phyloP scores from a whole-genome alignment of 495 filamentous ascomycete species.

The Tuber borchii region DNA sequence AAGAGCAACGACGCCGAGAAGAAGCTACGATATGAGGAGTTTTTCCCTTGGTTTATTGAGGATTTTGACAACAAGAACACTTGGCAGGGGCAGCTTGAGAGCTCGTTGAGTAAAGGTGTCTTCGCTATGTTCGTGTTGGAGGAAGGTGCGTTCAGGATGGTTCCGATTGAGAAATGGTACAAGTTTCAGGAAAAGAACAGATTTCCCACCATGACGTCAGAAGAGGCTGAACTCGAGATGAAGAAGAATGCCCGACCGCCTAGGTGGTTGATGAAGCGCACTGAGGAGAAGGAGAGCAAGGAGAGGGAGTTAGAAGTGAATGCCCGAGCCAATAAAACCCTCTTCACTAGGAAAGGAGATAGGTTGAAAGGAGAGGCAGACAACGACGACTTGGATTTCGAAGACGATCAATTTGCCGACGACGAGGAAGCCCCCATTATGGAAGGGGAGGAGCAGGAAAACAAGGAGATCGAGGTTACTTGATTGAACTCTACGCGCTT shows the following conservation, averaged over 20 bases:
- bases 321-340: slow-evolving; percentile 30
- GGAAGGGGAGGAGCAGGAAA: slow-evolving; percentile 73
- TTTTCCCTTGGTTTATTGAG: slow-evolving; percentile 90
- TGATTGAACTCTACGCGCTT: slow-evolving; percentile 3
- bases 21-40: slow-evolving; percentile 88
- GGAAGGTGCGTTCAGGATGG: slow-evolving; percentile 65
- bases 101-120: slow-evolving; percentile 66
- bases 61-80: slow-evolving; percentile 90
- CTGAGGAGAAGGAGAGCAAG: slow-evolving; percentile 51
- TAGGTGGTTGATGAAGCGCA: slow-evolving; percentile 67
- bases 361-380: slow-evolving; percentile 47
- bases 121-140: slow-evolving; percentile 69
- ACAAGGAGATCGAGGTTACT: slow-evolving; percentile 68
- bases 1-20: slow-evolving; percentile 68
- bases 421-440: slow-evolving; percentile 87
- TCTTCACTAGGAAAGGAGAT: slow-evolving; percentile 40
- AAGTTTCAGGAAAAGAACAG: slow-evolving; percentile 76
- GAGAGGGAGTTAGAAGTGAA: slow-evolving; percentile 50
- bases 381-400: slow-evolving; percentile 56
- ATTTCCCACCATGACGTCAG: slow-evolving; percentile 71
- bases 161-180: slow-evolving; percentile 92
- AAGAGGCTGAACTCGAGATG: slow-evolving; percentile 79
- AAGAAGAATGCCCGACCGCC: slow-evolving; percentile 63
- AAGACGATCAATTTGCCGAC: slow-evolving; percentile 67
- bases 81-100: slow-evolving; percentile 87